phyloP scores from a whole-genome alignment of 176 grass and related monocot species.

The Aegilops tauschii region DNA sequence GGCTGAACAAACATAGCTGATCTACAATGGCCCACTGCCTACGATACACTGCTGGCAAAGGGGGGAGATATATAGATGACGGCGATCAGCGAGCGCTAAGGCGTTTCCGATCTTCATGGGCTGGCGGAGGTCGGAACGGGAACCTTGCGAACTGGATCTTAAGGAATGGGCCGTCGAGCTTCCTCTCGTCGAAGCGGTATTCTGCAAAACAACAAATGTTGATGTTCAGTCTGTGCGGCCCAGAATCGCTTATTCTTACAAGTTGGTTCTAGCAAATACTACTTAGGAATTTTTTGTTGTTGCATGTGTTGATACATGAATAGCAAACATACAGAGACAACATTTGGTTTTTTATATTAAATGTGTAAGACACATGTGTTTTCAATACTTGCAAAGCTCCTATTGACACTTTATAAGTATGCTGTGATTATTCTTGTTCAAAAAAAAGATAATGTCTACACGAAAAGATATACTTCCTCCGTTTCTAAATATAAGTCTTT shows the following conservation, averaged over 20 bases:
- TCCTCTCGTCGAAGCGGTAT: constrained; percentile 74
- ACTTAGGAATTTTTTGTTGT: no score
- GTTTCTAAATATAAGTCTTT: no score
- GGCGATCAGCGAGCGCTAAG: neutral
- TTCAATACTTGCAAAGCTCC: neutral
- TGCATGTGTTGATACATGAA: neutral
- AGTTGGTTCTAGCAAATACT: neutral
- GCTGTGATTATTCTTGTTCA: neutral
- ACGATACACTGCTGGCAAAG: neutral
- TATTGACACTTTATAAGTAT: neutral
- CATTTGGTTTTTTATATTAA: neutral
- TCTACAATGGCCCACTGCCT: neutral
- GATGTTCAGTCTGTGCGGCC: neutral
- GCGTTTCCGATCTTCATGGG: constrained; percentile 1
- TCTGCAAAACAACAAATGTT: constrained; percentile 38
- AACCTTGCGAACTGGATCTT: constrained; percentile 73
- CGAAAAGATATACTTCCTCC: neutral
- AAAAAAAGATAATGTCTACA: neutral
- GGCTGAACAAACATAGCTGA: neutral
- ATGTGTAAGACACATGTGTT: neutral
- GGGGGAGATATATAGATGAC: neutral
- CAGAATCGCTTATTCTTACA: neutral
- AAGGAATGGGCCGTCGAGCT: constrained; percentile 36
- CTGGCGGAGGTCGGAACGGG: constrained; percentile 48
- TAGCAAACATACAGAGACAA: neutral